phyloP scores from a whole-genome alignment of 2,329 filamentous ascomycete genomes.

The Botrytis sinoallii region DNA sequence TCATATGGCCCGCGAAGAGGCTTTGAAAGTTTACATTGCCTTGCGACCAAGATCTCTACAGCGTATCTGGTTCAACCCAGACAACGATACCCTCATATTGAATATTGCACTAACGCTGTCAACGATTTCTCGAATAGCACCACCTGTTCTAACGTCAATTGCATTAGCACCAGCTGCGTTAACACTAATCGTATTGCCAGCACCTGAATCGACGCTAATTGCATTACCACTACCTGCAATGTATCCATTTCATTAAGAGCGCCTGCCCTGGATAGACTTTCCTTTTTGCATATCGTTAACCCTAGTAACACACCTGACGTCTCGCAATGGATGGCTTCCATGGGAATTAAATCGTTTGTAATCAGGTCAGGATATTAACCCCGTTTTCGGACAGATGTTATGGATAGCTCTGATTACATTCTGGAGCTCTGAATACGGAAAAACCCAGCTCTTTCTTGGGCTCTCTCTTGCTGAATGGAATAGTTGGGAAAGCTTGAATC shows the following conservation, averaged over 20 bases:
- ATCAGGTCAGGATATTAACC: not conserved
- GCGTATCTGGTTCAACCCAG: not conserved
- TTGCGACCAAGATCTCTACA: not conserved
- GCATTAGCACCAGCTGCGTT: too few relatives aligned
- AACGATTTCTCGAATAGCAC: too few relatives aligned
- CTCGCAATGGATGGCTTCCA: not conserved
- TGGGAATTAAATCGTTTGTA: not conserved
- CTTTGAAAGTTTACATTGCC: not conserved
- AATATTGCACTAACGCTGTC: too few relatives aligned
- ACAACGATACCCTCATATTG: not conserved
- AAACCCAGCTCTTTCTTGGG: not conserved
- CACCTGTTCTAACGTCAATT: too few relatives aligned
- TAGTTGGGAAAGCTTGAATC: too few relatives aligned
- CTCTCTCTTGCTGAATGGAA: too few relatives aligned
- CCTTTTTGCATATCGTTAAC: accelerated
- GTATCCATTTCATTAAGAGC: too few relatives aligned
- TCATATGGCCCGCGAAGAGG: not conserved
- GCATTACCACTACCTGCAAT: too few relatives aligned
- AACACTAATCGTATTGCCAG: too few relatives aligned
- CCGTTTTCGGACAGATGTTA: not conserved
- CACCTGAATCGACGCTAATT: too few relatives aligned
- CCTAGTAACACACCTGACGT: accelerated
- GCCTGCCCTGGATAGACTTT: too few relatives aligned
- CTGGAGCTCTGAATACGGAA: not conserved
- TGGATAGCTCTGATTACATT: not conserved